These are phyloP conservation scores for Prunus yedoensis DNA, from an alignment of 331 rosid species.

Conservation along the genomic window DNA sequence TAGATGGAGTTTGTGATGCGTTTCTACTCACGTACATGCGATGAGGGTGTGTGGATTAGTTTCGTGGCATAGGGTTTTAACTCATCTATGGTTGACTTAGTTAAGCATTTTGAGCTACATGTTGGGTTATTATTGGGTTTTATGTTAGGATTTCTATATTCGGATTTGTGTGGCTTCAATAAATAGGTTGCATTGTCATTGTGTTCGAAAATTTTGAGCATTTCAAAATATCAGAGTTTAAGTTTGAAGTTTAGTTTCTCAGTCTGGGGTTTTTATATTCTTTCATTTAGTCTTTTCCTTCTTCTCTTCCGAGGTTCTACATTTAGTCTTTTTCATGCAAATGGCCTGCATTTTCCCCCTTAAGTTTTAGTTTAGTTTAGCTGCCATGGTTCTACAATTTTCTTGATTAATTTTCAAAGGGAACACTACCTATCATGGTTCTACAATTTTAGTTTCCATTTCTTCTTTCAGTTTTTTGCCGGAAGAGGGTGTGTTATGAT, in stretches of 20 bases:
- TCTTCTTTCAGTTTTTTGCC: not conserved
- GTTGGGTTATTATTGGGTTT: not conserved
- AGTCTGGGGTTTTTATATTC: not conserved
- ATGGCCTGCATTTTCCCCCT: not conserved
- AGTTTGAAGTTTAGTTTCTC: not conserved
- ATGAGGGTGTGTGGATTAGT: too few relatives aligned
- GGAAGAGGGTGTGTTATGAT: not conserved
- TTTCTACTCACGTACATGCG: too few relatives aligned
- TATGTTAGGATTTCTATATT: not conserved
- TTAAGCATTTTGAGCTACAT: not conserved
- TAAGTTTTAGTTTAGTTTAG: not conserved
- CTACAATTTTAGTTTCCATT: not conserved
- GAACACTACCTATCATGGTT: not conserved
- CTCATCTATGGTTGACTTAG: not conserved
- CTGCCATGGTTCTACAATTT: not conserved
- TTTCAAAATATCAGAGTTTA: not conserved
- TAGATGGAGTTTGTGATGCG: too few relatives aligned
- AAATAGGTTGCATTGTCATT: not conserved
- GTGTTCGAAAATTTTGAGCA: too few relatives aligned
- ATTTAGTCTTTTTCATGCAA: not conserved
- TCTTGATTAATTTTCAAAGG: not conserved
- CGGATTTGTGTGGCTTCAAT: not conserved
- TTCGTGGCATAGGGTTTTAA: not conserved
- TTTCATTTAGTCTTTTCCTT: not conserved
- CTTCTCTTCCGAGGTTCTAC: not conserved